Evolutionary conservation across 371 early-diverging fungal species (phyloP), one percentile per base, ranked within the genome.

Genomic region (Mucor irregularis): DNA sequence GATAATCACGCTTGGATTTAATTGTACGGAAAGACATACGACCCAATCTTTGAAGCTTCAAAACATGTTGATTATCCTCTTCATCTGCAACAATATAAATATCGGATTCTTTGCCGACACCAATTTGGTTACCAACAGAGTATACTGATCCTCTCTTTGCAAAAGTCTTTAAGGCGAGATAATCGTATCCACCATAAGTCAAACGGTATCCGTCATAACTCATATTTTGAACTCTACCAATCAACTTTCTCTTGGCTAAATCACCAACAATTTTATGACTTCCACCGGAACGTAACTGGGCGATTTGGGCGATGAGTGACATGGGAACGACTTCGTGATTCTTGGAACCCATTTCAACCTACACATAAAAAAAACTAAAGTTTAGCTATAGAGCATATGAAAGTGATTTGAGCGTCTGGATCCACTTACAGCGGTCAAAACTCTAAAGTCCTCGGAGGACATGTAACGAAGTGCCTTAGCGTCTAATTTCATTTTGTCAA

Each of bases 31-130:
- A 99, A 33, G 97, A 96, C 56, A 91, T 90, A 49, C 99, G 88
- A 33, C 99, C 99, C 39, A 99, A 80, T 48, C 96, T 81, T 66
- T 97, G 96, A 30, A 97, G 72, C 74, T 97, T 98, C 45, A 96
- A 74, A 22, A 96, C 96, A 49, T 84, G 81, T 67, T 94, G 94
- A 24, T 82, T 76, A 28, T 87, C 93, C 39, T 93, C 89, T 33
- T 91, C 94, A 67, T 95, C 91, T 0, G 93, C 94, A n/a, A 96
- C 97, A 62, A 96, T 80, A 73, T 91, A 95, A 68, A 98, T 92
- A 69, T 98, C 97, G 3, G 99, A 96, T 74, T 99, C 99, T 76
- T 99, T 99, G 33, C 99, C 99, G 14, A 99, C 97, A 66, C 99
- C 99, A 62, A 99, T 98, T 76, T 99, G 98, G 70, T 96, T 94